Conservation (phyloP, 2,329 filamentous ascomycete genomes). For the Neopestalotiopsis clavispora region DNA sequence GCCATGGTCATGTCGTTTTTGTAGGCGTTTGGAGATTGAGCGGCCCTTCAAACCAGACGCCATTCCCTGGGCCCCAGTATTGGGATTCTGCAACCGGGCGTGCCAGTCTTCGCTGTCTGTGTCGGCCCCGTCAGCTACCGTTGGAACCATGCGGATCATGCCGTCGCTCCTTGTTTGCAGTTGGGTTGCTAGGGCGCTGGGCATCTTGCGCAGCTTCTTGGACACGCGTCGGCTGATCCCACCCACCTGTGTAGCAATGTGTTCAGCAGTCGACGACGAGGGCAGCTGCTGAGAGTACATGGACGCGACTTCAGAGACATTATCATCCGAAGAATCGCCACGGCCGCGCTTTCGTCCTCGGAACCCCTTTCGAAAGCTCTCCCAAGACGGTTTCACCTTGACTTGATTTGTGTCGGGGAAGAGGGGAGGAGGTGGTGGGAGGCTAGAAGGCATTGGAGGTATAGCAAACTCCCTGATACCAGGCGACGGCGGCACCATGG, state of each 20-base stretch:
- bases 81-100: constrained; percentile 17
- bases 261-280: constrained; percentile 1
- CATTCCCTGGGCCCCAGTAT: constrained; percentile 10
- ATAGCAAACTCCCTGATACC: not conserved
- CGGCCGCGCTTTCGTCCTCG: constrained; percentile 58
- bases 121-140: not conserved
- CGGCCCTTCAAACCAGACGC: not conserved
- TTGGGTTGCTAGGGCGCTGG: constrained; percentile 28
- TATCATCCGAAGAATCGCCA: constrained; percentile 39
- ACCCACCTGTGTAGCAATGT: constrained; percentile 21
- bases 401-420: constrained; percentile 14
- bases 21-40: not conserved
- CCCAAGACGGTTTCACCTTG: constrained; percentile 20
- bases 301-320: constrained; percentile 26
- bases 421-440: constrained; percentile 38
- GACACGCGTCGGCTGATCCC: constrained; percentile 40
- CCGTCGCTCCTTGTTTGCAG: constrained; percentile 27
- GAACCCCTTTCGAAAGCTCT: constrained; percentile 28
- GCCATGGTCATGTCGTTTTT: constrained; percentile 3
- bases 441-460: constrained; percentile 22
- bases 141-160: constrained; percentile 21
- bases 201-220: constrained; percentile 61
- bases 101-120: constrained; percentile 3
- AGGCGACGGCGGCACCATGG: constrained; percentile 12
- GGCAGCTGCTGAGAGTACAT: constrained; percentile 8